These are phyloP conservation scores for Suillus alpinus DNA, from an alignment of 768 basidiomycete genomes.

Conservation along the genomic window DNA sequence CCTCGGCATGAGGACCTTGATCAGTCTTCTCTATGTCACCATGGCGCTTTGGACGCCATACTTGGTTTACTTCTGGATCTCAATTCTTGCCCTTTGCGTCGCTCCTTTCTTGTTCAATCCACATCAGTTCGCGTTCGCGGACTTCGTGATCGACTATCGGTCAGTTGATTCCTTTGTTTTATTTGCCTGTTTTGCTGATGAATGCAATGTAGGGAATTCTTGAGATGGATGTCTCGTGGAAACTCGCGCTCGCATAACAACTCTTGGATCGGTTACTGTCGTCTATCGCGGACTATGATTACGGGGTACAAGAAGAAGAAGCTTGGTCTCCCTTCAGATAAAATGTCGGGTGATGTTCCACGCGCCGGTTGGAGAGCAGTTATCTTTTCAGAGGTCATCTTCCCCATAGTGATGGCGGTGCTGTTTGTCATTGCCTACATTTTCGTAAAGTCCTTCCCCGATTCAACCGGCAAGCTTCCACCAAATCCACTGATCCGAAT, in stretches of 20 bases:
- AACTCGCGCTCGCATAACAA: conserved; percentile 97
- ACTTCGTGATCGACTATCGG: conserved; percentile 96
- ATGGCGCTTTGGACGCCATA: conserved; percentile 89
- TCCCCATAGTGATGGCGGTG: conserved; percentile 81
- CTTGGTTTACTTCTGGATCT: conserved; percentile 97
- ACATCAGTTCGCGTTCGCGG: conserved; percentile 97
- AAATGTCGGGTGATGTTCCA: conserved; percentile 92
- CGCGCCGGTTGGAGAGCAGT: conserved; percentile 92
- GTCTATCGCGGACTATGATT: conserved; percentile 95
- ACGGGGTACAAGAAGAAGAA: conserved; percentile 99
- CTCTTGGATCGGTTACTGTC: conserved; percentile 99
- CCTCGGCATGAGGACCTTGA: conserved; percentile 88
- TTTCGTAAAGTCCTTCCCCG: conserved; percentile 88
- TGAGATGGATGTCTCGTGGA: conserved; percentile 98
- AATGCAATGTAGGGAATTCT: conserved; percentile 69
- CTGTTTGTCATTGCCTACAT: conserved; percentile 88
- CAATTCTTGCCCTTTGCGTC: conserved; percentile 86
- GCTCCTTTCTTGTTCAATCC: conserved; percentile 99
- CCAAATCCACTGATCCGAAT: conserved; percentile 91
- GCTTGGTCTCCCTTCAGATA: conserved; percentile 95
- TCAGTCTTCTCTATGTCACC: conserved; percentile 93
- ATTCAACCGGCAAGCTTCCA: conserved; percentile 54
- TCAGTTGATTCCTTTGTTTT: conserved; percentile 30
- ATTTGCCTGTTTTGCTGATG: neutral
- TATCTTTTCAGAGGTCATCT: conserved; percentile 81